Evolutionary conservation across 2,329 filamentous ascomycete genomes (phyloP).

Genomic region (Fusarium nygamai): DNA sequence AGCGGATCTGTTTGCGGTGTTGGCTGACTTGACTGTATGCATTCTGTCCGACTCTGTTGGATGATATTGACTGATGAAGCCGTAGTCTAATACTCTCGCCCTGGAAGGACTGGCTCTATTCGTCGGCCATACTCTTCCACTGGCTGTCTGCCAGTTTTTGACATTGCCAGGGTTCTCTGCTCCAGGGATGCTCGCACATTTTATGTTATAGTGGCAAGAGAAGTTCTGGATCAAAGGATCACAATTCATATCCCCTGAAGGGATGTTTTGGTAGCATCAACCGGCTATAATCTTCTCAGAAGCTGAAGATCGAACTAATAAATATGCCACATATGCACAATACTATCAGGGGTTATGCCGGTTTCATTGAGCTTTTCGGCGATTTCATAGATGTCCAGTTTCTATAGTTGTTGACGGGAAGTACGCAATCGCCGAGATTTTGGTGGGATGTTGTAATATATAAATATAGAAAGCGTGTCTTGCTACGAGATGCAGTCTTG

Average conservation of each 20-base stretch:
- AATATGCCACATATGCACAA: background rate
- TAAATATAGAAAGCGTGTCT: background rate
- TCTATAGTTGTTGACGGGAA: background rate
- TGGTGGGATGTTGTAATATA: background rate
- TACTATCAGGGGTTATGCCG: background rate
- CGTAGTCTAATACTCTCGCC: background rate
- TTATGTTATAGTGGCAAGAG: background rate
- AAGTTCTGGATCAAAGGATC: background rate
- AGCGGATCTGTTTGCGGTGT: background rate
- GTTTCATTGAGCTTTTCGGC: background rate
- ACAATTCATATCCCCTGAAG: background rate
- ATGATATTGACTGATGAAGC: background rate
- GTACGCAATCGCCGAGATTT: background rate
- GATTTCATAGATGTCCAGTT: background rate
- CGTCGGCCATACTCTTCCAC: background rate
- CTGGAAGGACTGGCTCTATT: background rate
- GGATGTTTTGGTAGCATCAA: background rate
- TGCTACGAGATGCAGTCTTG: background rate
- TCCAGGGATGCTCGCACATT: background rate
- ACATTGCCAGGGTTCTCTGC: background rate
- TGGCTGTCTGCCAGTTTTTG: background rate
- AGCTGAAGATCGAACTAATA: background rate
- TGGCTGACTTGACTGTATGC: constrained; percentile 51
- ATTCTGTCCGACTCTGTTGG: background rate
- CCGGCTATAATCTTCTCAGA: too few species aligned